Evolutionary conservation across 2,329 filamentous ascomycete species (phyloP).

Genomic region (Magnaporthales sp.): DNA sequence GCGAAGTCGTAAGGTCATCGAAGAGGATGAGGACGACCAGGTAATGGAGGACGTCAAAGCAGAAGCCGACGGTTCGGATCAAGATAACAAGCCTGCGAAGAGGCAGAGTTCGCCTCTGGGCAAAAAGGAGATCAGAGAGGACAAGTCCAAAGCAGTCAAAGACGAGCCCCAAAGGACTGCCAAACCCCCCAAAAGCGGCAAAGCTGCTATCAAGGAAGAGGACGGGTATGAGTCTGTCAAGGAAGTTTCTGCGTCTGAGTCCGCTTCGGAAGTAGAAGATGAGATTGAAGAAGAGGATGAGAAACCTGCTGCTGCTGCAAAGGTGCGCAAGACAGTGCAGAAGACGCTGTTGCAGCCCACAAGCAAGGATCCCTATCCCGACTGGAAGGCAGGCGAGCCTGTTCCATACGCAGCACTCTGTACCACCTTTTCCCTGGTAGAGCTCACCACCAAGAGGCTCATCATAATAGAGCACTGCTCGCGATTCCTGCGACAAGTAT

Average conservation of each 20-base stretch:
- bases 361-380: slow-evolving; percentile 76
- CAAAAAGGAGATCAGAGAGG: slow-evolving; percentile 19
- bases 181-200: slow-evolving; percentile 31
- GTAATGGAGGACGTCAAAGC: slow-evolving; percentile 23
- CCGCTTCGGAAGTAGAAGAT: slow-evolving; percentile 43
- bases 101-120: slow-evolving; percentile 9
- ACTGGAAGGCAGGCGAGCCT: slow-evolving; percentile 83
- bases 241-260: slow-evolving; percentile 31
- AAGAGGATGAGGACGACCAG: slow-evolving; percentile 44
- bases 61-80: slow-evolving; percentile 1
- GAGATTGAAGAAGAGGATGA: slow-evolving; percentile 44
- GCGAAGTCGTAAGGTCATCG: slow-evolving; percentile 34
- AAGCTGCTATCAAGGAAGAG: slow-evolving; percentile 28
- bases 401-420: slow-evolving; percentile 94
- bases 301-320: slow-evolving; percentile 63
- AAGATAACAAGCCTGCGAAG: slow-evolving; percentile 12
- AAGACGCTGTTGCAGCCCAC: slow-evolving; percentile 67
- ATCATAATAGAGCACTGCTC: slow-evolving; percentile 85
- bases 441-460: slow-evolving; percentile 87
- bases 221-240: slow-evolving; percentile 39
- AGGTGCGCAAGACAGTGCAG: slow-evolving; percentile 74
- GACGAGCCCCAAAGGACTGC: slow-evolving; percentile 39
- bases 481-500: slow-evolving; percentile 79
- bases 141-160: slow-evolving; percentile 20
- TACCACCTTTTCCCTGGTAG: slow-evolving; percentile 87